Evolutionary conservation across 2,329 filamentous ascomycete species (phyloP).

Genomic region (Sporothrix phasma): DNA sequence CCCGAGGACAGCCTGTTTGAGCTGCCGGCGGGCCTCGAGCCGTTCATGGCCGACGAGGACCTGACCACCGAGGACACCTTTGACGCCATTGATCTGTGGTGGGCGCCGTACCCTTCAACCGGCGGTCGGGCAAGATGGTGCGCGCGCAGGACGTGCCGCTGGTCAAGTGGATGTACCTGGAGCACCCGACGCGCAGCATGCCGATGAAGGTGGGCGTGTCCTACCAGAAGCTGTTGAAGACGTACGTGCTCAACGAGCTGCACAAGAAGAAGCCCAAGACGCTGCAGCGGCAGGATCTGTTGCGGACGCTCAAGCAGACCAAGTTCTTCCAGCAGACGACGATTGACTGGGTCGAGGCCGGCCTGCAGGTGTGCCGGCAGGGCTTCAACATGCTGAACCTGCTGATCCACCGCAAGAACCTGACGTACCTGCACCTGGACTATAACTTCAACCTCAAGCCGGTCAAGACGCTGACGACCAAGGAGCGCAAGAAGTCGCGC

Average conservation of each 20-base stretch:
- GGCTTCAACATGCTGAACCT: slow-evolving; percentile 99
- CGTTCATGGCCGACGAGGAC: slow-evolving; percentile 83
- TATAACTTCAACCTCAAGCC: slow-evolving; percentile 99
- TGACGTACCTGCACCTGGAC: slow-evolving; percentile 95
- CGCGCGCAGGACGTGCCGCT: slow-evolving; percentile 92
- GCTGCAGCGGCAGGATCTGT: slow-evolving; percentile 84
- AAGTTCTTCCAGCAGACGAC: slow-evolving; percentile 99
- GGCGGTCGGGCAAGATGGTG: slow-evolving; percentile 90
- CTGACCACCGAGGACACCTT: slow-evolving; percentile 83
- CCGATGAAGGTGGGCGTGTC: slow-evolving; percentile 96
- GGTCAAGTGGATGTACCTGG: slow-evolving; percentile 96
- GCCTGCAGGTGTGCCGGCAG: slow-evolving; percentile 93
- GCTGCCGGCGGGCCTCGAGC: slow-evolving; percentile 67
- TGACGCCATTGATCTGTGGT: slow-evolving; percentile 89
- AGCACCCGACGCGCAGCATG: slow-evolving; percentile 79
- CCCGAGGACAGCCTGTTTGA: slow-evolving; percentile 75
- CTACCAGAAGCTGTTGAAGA: slow-evolving; percentile 95
- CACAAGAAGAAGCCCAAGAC: slow-evolving; percentile 95
- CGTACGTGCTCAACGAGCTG: slow-evolving; percentile 89
- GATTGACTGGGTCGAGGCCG: slow-evolving; percentile 98
- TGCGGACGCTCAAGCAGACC: slow-evolving; percentile 83
- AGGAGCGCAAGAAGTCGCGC: slow-evolving; percentile 97
- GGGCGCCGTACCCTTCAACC: slow-evolving; percentile 93
- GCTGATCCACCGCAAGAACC: slow-evolving; percentile 93
- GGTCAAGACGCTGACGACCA: slow-evolving; percentile 95